These are phyloP conservation scores for Penicillium maclennaniae DNA, from an alignment of 495 filamentous ascomycete genomes.

Conservation along the genomic window DNA sequence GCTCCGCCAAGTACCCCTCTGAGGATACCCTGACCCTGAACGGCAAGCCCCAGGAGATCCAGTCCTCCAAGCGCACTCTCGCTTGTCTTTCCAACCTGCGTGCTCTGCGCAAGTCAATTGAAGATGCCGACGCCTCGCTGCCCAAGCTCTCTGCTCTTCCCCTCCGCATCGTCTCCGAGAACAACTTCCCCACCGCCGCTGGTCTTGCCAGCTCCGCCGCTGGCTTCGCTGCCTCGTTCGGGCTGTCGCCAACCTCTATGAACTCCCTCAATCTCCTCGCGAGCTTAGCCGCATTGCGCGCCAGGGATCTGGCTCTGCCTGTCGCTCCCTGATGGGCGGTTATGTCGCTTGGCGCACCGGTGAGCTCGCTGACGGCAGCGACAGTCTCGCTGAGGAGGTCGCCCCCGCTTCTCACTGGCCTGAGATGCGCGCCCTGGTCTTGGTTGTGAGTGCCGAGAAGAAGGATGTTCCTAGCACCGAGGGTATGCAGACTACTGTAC, in stretches of 20 bases:
- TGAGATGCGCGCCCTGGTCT: slow-evolving; percentile 82
- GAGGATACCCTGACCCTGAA: slow-evolving; percentile 81
- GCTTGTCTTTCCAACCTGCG: slow-evolving; percentile 88
- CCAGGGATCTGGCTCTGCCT: slow-evolving; percentile 94
- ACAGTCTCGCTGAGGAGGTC: slow-evolving; percentile 81
- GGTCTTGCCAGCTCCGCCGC: slow-evolving; percentile 90
- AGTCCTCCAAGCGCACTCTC: slow-evolving; percentile 76
- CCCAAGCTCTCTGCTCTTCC: slow-evolving; percentile 71
- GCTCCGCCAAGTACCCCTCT: slow-evolving; percentile 67
- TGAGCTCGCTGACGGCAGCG: slow-evolving; percentile 64
- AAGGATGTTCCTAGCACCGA: slow-evolving; percentile 88
- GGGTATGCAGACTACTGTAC: slow-evolving; percentile 95
- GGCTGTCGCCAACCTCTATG: slow-evolving; percentile 87
- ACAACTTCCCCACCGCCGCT: slow-evolving; percentile 99
- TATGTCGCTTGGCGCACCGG: slow-evolving; percentile 94
- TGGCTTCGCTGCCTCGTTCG: slow-evolving; percentile 94
- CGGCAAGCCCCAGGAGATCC: slow-evolving; percentile 72
- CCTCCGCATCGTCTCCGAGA: slow-evolving; percentile 81
- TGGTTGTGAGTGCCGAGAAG: slow-evolving; percentile 88
- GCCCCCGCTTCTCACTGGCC: slow-evolving; percentile 89
- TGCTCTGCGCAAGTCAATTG: slow-evolving; percentile 67
- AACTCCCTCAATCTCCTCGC: slow-evolving; percentile 69
- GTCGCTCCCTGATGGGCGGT: slow-evolving; percentile 85
- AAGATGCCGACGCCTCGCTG: slow-evolving; percentile 63
- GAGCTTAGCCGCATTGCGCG: slow-evolving; percentile 85